Base-by-base conservation (phyloP, 139 green algal genomes). In the Astrephomene gubernaculifera region DNA sequence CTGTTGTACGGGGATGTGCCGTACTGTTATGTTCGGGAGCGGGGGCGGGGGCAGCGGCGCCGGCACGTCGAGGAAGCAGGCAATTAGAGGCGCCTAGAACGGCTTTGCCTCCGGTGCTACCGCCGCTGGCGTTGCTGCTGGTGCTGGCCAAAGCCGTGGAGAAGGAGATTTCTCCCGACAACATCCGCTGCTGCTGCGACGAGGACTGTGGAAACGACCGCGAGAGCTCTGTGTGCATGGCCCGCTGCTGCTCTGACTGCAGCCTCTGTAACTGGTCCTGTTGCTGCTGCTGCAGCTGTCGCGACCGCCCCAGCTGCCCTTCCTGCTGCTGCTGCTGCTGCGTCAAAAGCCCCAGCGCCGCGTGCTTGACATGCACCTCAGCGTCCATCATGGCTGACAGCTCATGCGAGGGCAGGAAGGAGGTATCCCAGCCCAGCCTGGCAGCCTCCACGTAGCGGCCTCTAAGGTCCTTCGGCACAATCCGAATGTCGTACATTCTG, bases 311-410 rank as follows among this genome's bases (percentile, higher is more conserved):
- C 21, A 24, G 39, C 68, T 52, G 35, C 68, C n/a, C n/a, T n/a
- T n/a, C n/a, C n/a, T 2, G 24, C 68, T 22, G 21, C 68, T 36
- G 0, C 39, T 75, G 68, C 24, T 49, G 35, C 24, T 24, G 38
- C n/a, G 65, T n/a, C 52, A 81, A 35, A 36, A 70, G 73, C 52
- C 36, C 9, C 22, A 53, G 53, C 2, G 73, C 73, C 53, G 73
- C 52, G 35, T 38, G 73, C 73, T 81, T 52, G 25, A 84, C 6
- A 63, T 84, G 78, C 61, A 84, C 61, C 5, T 57, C 19, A 22
- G 78, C 63, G 19, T 43, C 44, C 78, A 84, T 84, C 78, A 84
- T 75, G 43, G 78, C 67, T 1, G 43, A 21, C 60, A 84, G 78
- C 61, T 84, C 63, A 63, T 84, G 78, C 4, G 35, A 27, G 43